Conservation (phyloP, 1,284 basidiomycete genomes). For the Tylopilus orsonianus region DNA sequence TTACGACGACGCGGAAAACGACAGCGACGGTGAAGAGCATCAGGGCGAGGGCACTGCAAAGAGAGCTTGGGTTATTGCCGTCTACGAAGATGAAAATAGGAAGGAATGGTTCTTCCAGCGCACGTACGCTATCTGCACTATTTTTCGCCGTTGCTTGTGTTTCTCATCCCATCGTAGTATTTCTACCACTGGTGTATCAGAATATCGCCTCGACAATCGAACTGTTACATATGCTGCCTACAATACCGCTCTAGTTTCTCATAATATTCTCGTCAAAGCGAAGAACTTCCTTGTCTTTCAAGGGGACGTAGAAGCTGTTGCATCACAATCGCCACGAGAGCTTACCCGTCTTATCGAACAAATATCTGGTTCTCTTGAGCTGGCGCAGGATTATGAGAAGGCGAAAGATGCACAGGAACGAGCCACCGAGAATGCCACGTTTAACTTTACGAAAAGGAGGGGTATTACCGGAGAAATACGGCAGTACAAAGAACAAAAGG, state of each 20-base stretch:
- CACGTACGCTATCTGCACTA: constrained; percentile 58
- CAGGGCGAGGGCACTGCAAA: constrained; percentile 82
- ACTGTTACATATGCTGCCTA: constrained; percentile 83
- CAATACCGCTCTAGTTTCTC: constrained; percentile 79
- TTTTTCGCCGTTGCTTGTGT: neutral
- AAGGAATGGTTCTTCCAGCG: constrained; percentile 91
- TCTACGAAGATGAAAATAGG: constrained; percentile 75
- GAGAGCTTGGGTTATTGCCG: constrained; percentile 93
- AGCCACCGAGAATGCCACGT: constrained; percentile 90
- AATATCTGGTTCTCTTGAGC: constrained; percentile 91
- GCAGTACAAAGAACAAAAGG: constrained; percentile 96
- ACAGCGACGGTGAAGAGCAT: constrained; percentile 50
- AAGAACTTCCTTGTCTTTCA: constrained; percentile 99
- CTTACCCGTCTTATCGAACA: constrained; percentile 92
- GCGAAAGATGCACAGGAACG: constrained; percentile 86
- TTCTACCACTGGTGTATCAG: constrained; percentile 80
- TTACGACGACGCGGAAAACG: constrained; percentile 45
- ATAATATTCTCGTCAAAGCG: constrained; percentile 98
- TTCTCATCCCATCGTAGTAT: constrained; percentile 55
- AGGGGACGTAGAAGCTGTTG: constrained; percentile 98
- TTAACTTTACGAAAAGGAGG: constrained; percentile 91
- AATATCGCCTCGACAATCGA: constrained; percentile 82
- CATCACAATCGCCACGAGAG: constrained; percentile 91
- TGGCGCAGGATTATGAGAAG: constrained; percentile 86
- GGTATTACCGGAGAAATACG: constrained; percentile 95